Percentiles rank a stretch among this genome's conserved stretches.
Evolutionary conservation across 441 rosid genomes (phyloP).

Genomic region (Erodium moschatum): DNA sequence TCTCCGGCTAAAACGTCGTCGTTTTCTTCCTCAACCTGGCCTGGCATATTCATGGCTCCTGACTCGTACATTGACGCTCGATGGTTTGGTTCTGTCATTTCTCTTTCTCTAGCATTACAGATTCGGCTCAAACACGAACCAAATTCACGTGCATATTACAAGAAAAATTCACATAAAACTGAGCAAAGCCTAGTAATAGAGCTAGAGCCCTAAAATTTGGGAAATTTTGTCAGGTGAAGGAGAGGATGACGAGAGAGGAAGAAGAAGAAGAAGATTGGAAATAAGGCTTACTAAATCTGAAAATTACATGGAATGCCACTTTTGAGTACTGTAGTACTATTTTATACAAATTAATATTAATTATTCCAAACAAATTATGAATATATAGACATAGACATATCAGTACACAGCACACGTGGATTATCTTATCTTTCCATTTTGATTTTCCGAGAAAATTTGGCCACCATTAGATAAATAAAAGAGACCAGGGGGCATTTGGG

Average conservation of each 20-base stretch:
- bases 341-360: too few relatives aligned
- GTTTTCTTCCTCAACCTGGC: constrained; percentile 24
- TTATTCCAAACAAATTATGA: too few relatives aligned
- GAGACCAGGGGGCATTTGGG: not conserved
- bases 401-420: not conserved
- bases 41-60: constrained; percentile 23
- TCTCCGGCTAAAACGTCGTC: constrained; percentile 27
- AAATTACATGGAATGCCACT: not conserved
- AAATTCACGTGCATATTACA: not conserved
- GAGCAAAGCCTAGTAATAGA: not conserved
- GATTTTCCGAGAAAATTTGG: not conserved
- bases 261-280: not conserved
- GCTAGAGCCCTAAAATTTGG: constrained; percentile 7
- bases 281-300: not conserved
- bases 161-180: not conserved
- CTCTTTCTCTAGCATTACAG: constrained; percentile 14
- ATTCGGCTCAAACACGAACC: constrained; percentile 6
- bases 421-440: not conserved
- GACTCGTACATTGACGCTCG: constrained; percentile 21
- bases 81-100: constrained; percentile 24
- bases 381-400: too few relatives aligned
- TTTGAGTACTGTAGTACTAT: not conserved
- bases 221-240: constrained; percentile 1
- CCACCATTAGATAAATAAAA: not conserved
- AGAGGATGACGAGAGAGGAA: not conserved